Evolutionary conservation across 1,139 yeast genomes (phyloP).

Genomic region (Magnusiomyces tetraspermus): DNA sequence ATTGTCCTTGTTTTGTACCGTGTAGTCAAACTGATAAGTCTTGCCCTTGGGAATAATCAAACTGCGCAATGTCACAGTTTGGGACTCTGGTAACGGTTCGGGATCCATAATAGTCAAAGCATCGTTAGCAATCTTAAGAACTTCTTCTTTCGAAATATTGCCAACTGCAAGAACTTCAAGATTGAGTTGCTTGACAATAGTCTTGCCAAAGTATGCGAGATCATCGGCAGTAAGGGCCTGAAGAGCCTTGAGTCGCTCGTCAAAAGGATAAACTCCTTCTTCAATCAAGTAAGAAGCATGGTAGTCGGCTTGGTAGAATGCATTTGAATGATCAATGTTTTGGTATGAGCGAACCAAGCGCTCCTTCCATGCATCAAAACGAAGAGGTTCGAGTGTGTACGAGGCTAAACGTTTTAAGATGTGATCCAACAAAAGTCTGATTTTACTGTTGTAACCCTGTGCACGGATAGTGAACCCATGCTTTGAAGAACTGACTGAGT

Average conservation of each 20-base stretch:
- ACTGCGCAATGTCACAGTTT: conserved; percentile 43
- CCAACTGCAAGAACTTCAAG: conserved; percentile 74
- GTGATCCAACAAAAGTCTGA: conserved; percentile 50
- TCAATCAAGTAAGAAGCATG: conserved; percentile 54
- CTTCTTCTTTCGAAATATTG: conserved; percentile 52
- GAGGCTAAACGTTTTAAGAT: conserved; percentile 45
- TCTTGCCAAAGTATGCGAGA: conserved; percentile 40
- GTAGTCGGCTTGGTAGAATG: conserved; percentile 59
- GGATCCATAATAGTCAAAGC: conserved; percentile 33
- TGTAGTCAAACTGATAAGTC: conserved; percentile 41
- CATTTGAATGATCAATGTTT: conserved; percentile 63
- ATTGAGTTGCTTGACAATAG: conserved; percentile 40
- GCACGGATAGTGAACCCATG: conserved; percentile 64
- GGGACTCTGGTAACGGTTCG: conserved; percentile 29
- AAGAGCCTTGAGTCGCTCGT: conserved; percentile 52
- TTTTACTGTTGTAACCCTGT: conserved; percentile 77
- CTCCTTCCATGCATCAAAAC: conserved; percentile 61
- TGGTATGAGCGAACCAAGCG: conserved; percentile 51
- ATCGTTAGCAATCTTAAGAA: conserved; percentile 40
- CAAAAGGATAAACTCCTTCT: conserved; percentile 58
- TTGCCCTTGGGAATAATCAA: conserved; percentile 36
- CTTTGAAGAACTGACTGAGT: conserved; percentile 48
- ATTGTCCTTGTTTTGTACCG: conserved; percentile 55
- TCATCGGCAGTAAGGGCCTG: conserved; percentile 44
- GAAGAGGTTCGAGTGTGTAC: conserved; percentile 43